phyloP scores from a whole-genome alignment of 169 alveolate genomes.

The Cryptosporidium ryanae region DNA sequence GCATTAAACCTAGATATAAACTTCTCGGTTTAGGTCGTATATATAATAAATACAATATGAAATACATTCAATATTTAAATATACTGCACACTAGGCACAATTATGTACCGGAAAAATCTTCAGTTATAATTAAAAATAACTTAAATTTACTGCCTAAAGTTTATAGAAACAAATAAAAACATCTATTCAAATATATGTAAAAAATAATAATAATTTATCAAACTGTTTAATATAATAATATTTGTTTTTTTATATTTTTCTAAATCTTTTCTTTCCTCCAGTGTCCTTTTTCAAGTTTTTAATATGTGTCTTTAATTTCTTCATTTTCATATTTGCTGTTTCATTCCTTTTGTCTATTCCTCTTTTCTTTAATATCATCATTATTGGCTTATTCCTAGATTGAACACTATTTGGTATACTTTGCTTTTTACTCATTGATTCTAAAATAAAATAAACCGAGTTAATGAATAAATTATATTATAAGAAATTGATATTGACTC shows the following conservation, averaged over 20 bases:
- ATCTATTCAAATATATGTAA: conserved; percentile 5
- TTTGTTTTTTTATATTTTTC: conserved; percentile 20
- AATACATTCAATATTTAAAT: not conserved
- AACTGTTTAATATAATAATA: not conserved
- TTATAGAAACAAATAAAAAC: conserved; percentile 37
- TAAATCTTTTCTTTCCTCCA: conserved; percentile 63
- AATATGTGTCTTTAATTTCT: conserved; percentile 17
- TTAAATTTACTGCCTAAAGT: conserved; percentile 19
- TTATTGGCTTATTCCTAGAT: conserved; percentile 82
- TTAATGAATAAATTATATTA: not conserved
- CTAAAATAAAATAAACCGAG: conserved; percentile 8
- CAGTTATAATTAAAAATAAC: conserved; percentile 10
- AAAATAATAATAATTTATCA: not conserved
- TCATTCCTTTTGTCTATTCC: conserved; percentile 42
- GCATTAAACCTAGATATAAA: conserved; percentile 39
- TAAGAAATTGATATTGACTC: not conserved
- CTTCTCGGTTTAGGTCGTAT: conserved; percentile 9
- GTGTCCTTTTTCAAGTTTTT: conserved; percentile 60
- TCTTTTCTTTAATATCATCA: conserved; percentile 78
- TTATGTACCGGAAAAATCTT: not conserved
- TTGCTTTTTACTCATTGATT: conserved; percentile 77
- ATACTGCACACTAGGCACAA: conserved; percentile 9
- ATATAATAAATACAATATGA: conserved; percentile 11
- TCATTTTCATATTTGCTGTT: conserved; percentile 50
- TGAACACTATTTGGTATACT: conserved; percentile 81